Percentiles rank a stretch among this genome's conserved stretches.
These are phyloP conservation scores for Erysiphe neolycopersici DNA, from an alignment of 2,329 filamentous ascomycete genomes.

Conservation along the genomic window DNA sequence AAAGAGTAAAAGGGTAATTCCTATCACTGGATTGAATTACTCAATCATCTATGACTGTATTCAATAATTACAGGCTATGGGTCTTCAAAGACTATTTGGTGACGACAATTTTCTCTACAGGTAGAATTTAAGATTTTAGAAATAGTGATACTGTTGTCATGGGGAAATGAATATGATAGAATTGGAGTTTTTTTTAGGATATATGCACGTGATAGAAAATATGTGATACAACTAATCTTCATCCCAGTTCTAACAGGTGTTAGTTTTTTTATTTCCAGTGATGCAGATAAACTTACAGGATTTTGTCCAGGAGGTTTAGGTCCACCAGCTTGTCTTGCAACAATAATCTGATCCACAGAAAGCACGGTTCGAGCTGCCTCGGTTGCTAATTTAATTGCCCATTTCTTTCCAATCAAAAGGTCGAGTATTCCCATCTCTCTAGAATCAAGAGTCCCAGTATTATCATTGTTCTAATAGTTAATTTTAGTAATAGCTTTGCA, in stretches of 20 bases:
- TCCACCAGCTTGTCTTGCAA: constrained; percentile 85
- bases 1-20: no score
- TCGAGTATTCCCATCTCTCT: constrained; percentile 77
- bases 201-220: not conserved
- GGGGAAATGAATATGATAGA: no score
- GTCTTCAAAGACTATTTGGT: no score
- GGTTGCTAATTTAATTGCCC: constrained; percentile 91
- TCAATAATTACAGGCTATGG: no score
- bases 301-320: constrained; percentile 93
- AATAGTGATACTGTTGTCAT: no score
- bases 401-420: constrained; percentile 72
- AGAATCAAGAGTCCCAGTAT: constrained; percentile 60
- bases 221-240: constrained; percentile 13
- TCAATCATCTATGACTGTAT: no score
- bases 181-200: no score
- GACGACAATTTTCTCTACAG: no score
- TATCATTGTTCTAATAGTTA: constrained; percentile 36
- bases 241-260: constrained; percentile 13
- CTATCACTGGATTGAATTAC: no score
- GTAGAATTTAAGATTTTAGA: no score
- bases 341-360: constrained; percentile 96
- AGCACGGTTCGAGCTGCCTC: constrained; percentile 83
- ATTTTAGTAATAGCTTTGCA: constrained; percentile 3
- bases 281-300: constrained; percentile 19
- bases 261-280: constrained; percentile 1